Conservation (phyloP, 345 rosid genomes). For the Geranium rotundifolium region DNA sequence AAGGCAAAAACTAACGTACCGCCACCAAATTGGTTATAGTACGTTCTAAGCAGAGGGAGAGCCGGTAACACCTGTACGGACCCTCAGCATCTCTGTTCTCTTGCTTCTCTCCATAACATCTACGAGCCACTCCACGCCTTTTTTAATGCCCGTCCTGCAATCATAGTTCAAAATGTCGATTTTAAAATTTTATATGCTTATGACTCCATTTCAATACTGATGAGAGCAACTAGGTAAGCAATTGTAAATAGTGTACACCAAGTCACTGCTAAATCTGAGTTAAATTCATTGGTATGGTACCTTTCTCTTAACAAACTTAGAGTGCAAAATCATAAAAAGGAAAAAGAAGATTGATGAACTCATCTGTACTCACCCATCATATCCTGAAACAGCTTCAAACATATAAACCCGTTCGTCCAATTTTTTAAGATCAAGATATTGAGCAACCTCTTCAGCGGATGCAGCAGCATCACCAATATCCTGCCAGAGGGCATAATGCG, state of each 20-base stretch:
- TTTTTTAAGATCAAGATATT: constrained; percentile 85
- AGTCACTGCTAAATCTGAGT: too few relatives aligned
- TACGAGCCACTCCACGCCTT: constrained; percentile 78
- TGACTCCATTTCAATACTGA: too few relatives aligned
- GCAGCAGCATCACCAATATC: constrained; percentile 84
- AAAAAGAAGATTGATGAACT: background rate
- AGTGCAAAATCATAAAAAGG: too few relatives aligned
- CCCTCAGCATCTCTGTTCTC: constrained; percentile 81
- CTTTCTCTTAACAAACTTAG: too few relatives aligned
- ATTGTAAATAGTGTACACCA: too few relatives aligned
- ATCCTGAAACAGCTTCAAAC: constrained; percentile 89
- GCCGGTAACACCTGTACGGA: constrained; percentile 43
- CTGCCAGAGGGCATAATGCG: constrained; percentile 24
- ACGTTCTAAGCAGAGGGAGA: constrained; percentile 25
- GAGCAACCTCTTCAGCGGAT: constrained; percentile 72
- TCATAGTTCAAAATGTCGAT: constrained; percentile 1
- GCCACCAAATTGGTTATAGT: background rate
- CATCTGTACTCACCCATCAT: constrained; percentile 60
- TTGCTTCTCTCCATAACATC: constrained; percentile 96
- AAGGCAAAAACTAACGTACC: constrained; percentile 6
- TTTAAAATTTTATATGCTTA: background rate
- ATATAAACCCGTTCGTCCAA: constrained; percentile 82
- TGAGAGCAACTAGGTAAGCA: background rate
- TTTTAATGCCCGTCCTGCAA: constrained; percentile 81
- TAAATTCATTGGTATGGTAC: too few relatives aligned